phyloP scores from a whole-genome alignment of 352 stramenopile genomes.

The Blastocystis sp. region DNA sequence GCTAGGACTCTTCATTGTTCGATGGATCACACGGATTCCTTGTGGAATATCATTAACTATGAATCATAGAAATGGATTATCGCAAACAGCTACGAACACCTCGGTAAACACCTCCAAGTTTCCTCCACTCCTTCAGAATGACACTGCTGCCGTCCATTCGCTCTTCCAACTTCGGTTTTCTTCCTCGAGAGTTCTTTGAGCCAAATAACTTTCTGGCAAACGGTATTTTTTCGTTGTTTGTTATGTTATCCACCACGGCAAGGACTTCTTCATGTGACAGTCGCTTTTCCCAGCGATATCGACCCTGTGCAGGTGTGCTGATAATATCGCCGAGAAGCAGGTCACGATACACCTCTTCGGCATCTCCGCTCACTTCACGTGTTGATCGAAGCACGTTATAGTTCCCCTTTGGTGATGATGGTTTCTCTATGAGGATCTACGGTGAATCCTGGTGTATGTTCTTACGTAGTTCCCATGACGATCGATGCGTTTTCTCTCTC shows the following conservation, averaged over 20 bases:
- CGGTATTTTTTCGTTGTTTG: conserved; percentile 37
- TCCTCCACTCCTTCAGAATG: conserved; percentile 62
- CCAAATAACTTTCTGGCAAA: conserved; percentile 35
- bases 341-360: conserved; percentile 54
- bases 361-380: conserved; percentile 46
- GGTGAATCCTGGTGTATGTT: neutral
- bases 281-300: conserved; percentile 50
- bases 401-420: conserved; percentile 10
- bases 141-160: conserved; percentile 7
- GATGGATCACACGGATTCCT: conserved; percentile 15
- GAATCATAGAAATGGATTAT: neutral
- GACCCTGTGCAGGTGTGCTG: neutral
- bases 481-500: conserved; percentile 50
- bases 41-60: conserved; percentile 43
- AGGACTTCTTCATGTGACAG: conserved; percentile 51
- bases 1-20: conserved; percentile 50
- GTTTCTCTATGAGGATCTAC: conserved; percentile 46
- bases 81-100: neutral
- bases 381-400: conserved; percentile 55
- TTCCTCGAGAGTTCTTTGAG: neutral
- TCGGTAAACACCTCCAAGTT: conserved; percentile 14
- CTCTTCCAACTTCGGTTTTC: neutral
- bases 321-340: conserved; percentile 38
- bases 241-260: neutral
- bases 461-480: conserved; percentile 51